These are phyloP conservation scores for Xylaria sp. DNA, from an alignment of 2,329 filamentous ascomycete species.

Conservation along the genomic window DNA sequence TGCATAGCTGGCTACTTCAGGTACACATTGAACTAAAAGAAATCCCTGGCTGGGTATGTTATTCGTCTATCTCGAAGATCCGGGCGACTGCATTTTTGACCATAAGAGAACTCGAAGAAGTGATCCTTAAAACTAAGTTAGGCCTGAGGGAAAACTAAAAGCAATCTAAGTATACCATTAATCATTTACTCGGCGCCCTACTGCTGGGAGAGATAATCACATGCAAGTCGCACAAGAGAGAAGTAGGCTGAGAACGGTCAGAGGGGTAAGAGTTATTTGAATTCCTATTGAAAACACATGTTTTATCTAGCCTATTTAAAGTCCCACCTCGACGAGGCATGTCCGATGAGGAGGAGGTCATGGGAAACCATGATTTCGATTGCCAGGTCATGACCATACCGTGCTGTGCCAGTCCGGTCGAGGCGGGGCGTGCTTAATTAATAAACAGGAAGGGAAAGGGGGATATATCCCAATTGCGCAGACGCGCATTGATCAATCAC, in stretches of 20 bases:
- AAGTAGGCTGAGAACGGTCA: neutral
- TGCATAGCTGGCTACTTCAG: neutral
- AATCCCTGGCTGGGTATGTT: neutral
- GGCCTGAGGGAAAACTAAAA: neutral
- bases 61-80: neutral
- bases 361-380: neutral
- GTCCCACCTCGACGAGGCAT: neutral
- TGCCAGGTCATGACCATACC: neutral
- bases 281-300: constrained; percentile 6
- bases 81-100: neutral
- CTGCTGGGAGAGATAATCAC: neutral
- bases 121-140: neutral
- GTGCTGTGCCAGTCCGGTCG: neutral
- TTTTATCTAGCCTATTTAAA: constrained; percentile 17
- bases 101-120: neutral
- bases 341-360: neutral
- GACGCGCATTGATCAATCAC: neutral
- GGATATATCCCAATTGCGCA: neutral
- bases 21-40: neutral
- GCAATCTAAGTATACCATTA: too few species aligned
- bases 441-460: neutral
- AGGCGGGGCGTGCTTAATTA: neutral
- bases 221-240: neutral
- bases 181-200: neutral
- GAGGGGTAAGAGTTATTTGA: neutral